Conservation (phyloP, 805 yeast species). For the Saturnispora dispora region DNA sequence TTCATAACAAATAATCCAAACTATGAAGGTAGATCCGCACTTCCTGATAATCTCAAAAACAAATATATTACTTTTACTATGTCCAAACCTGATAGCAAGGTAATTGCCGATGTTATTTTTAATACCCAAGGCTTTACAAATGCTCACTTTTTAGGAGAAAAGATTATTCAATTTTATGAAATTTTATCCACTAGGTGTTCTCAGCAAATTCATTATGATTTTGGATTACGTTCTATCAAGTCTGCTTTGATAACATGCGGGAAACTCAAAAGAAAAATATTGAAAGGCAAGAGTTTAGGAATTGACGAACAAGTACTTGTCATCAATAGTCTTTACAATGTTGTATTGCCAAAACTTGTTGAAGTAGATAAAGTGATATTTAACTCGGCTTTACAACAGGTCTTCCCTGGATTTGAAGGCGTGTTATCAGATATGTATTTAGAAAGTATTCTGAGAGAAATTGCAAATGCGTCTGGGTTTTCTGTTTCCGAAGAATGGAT, state of each 20-base stretch:
- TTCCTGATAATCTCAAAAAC: slow-evolving; percentile 81
- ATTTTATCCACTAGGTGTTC: slow-evolving; percentile 35
- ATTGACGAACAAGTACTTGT: slow-evolving; percentile 26
- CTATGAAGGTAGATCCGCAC: slow-evolving; percentile 69
- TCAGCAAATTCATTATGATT: slow-evolving; percentile 72
- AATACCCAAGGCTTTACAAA: slow-evolving; percentile 59
- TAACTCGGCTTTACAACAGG: slow-evolving; percentile 4
- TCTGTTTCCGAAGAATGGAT: slow-evolving; percentile 35
- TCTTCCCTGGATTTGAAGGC: neutral
- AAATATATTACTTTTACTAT: slow-evolving; percentile 70
- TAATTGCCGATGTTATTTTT: slow-evolving; percentile 65
- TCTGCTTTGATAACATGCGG: slow-evolving; percentile 56
- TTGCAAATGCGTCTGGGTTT: slow-evolving; percentile 29
- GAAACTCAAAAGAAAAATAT: slow-evolving; percentile 21
- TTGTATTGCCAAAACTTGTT: slow-evolving; percentile 60
- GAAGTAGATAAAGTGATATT: slow-evolving; percentile 42
- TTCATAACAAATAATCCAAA: slow-evolving; percentile 90
- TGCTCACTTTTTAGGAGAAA: slow-evolving; percentile 36
- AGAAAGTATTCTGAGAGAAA: slow-evolving; percentile 14
- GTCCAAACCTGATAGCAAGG: slow-evolving; percentile 57
- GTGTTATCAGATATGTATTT: slow-evolving; percentile 5
- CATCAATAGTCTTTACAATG: slow-evolving; percentile 46
- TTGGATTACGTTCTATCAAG: slow-evolving; percentile 79
- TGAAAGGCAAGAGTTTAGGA: neutral
- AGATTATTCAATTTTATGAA: slow-evolving; percentile 47